Evolutionary conservation across 2,329 filamentous ascomycete genomes (phyloP), one percentile per base, ranked within the genome.

Genomic region (Fusarium sp.): DNA sequence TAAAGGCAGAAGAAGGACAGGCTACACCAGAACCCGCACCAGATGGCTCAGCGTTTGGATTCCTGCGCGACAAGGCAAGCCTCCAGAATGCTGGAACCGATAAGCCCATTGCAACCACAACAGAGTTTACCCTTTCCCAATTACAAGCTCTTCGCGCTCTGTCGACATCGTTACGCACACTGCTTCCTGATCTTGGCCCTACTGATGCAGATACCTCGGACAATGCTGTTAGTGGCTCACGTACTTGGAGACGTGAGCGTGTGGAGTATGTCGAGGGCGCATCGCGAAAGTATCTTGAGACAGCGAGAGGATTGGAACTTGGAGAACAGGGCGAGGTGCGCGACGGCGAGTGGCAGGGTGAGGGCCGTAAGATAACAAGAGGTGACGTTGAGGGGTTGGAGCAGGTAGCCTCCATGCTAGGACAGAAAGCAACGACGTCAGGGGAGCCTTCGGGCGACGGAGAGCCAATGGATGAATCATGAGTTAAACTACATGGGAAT

Each of bases 261-360:
- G 85, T 91, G 60, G 87, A 92, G 71, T 98, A 98, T 78, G 90
- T 98, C 51, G 94, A 98, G 80, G 87, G 87, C 57, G 90, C 94
- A 75, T 92, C 93, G 53, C 85, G 89, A 71, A 86, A 92, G 64
- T 92, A 97, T 77, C 82, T 98, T 43, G 93, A 97, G 81, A 85
- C 82, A 29, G 84, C 88, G 46, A 84, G 89, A 47, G 92, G 92
- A 0, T 81, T 94, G 60, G 91, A 93, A 74, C 78, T 92, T 34
- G 89, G 87, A 4, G 78, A 81, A 8, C 81, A 86, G 64, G 90
- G 90, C 13, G 89, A 89, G 74, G 85, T 91, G 49, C 84, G 87
- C 64, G 89, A 90, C 74, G 89, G 89, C 13, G 88, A 91, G 77
- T 89, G 87, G 87, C 87, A 88, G 74, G 86, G 85, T 8, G 82